A percentile compares a stretch with the other conserved stretches of the same genome.
Evolutionary conservation across 192 early-diverging fungal species (phyloP).

Genomic region (Geosiphon pyriformis): DNA sequence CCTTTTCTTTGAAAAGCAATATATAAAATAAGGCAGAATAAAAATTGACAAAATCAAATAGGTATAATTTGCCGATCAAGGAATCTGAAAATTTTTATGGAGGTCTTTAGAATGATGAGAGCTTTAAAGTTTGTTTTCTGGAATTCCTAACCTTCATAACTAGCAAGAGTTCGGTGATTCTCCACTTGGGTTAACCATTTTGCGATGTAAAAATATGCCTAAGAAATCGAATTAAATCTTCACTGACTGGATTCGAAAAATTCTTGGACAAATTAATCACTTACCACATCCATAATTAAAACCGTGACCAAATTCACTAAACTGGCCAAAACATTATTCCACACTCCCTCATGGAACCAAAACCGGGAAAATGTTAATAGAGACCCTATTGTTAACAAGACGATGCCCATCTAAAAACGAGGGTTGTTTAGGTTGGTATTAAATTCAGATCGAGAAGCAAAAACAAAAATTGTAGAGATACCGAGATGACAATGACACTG

Average conservation of each 20-base stretch:
- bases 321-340: slow-evolving; percentile 29
- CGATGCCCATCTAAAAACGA: slow-evolving; percentile 40
- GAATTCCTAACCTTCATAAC: slow-evolving; percentile 36
- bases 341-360: background rate
- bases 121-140: background rate
- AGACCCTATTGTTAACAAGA: slow-evolving; percentile 35
- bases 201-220: slow-evolving; percentile 31
- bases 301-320: slow-evolving; percentile 45
- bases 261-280: slow-evolving; percentile 9
- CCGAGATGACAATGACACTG: slow-evolving; percentile 39
- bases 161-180: slow-evolving; percentile 39
- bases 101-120: background rate
- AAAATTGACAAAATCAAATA: slow-evolving; percentile 61
- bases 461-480: too few species aligned
- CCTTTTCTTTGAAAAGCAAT: slow-evolving; percentile 43
- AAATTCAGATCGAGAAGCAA: too few species aligned
- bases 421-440: too few species aligned
- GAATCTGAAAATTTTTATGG: slow-evolving; percentile 30
- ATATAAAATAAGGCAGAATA: slow-evolving; percentile 58
- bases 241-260: too few species aligned
- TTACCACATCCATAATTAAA: slow-evolving; percentile 45
- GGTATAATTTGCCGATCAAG: slow-evolving; percentile 50
- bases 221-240: background rate
- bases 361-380: slow-evolving; percentile 28
- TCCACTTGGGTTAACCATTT: slow-evolving; percentile 38